phyloP scores from a whole-genome alignment of 164 flowering plant genomes.

The Nymphaea thermarum region DNA sequence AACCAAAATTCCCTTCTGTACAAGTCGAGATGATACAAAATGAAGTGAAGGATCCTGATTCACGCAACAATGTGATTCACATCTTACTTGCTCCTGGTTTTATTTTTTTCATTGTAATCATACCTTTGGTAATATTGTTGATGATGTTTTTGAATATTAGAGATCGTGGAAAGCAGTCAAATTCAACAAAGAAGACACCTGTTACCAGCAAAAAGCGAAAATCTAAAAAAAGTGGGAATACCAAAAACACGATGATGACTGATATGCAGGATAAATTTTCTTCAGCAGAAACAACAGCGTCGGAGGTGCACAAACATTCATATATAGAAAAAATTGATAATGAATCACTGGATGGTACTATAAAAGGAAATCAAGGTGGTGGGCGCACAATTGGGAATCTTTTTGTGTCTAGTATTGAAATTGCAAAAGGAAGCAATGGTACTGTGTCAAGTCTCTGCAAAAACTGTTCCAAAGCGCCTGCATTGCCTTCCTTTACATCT shows the following conservation, averaged over 20 bases:
- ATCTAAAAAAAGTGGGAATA: neutral
- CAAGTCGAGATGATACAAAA: no score
- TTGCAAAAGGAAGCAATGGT: conserved; percentile 95
- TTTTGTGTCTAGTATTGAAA: conserved; percentile 46
- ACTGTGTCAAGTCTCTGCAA: conserved; percentile 88
- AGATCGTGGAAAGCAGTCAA: neutral
- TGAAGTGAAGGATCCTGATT: neutral
- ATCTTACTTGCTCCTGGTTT: neutral
- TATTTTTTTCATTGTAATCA: neutral
- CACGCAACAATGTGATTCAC: neutral
- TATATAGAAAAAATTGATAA: neutral
- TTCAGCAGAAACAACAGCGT: neutral
- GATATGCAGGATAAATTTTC: neutral
- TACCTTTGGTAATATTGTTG: no score
- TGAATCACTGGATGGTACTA: neutral
- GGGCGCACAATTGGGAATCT: conserved; percentile 63
- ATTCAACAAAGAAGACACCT: neutral
- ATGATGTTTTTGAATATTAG: no score
- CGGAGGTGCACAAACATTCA: neutral
- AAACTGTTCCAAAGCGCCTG: conserved; percentile 69
- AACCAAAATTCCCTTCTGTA: no score
- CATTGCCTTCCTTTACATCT: conserved; percentile 83
- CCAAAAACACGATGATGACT: neutral
- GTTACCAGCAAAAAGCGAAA: neutral
- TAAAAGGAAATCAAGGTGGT: neutral